These are phyloP conservation scores for Talaromyces sp. DNA, from an alignment of 2,329 filamentous ascomycete genomes.

Conservation along the genomic window DNA sequence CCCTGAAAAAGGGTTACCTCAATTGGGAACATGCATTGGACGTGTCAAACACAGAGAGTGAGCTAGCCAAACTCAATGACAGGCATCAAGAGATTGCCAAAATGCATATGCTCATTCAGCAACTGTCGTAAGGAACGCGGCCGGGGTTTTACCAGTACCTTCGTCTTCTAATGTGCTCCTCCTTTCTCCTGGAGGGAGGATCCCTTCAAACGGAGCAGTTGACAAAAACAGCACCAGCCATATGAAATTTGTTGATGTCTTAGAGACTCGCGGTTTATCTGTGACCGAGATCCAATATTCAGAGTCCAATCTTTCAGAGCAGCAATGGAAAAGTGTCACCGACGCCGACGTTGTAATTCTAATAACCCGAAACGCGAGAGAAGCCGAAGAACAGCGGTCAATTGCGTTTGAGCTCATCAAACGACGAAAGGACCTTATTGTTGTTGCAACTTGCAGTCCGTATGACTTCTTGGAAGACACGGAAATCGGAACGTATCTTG, in stretches of 20 bases:
- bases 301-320: constrained; percentile 22
- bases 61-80: constrained; percentile 20
- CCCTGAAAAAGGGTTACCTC: constrained; percentile 33
- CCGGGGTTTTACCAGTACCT: constrained; percentile 26
- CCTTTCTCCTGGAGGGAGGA: constrained; percentile 32
- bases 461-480: constrained; percentile 39
- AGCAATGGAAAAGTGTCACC: constrained; percentile 25
- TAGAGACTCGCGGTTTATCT: constrained; percentile 20
- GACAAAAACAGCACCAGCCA: constrained; percentile 34
- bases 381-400: constrained; percentile 31
- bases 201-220: constrained; percentile 29
- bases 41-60: constrained; percentile 8
- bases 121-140: constrained; percentile 33
- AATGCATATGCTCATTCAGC: constrained; percentile 35
- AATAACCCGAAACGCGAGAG: constrained; percentile 34
- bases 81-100: constrained; percentile 24
- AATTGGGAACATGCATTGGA: constrained; percentile 25
- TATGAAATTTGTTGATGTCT: constrained; percentile 25
- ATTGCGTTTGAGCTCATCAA: constrained; percentile 29
- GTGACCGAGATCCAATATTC: constrained; percentile 30
- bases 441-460: constrained; percentile 38
- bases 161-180: constrained; percentile 26
- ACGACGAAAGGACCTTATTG: constrained; percentile 26
- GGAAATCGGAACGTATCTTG: constrained; percentile 36
- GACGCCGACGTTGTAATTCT: constrained; percentile 35